Evolutionary conservation across 2,329 filamentous ascomycete species (phyloP).

Genomic region (Cyphellophora europaea): DNA sequence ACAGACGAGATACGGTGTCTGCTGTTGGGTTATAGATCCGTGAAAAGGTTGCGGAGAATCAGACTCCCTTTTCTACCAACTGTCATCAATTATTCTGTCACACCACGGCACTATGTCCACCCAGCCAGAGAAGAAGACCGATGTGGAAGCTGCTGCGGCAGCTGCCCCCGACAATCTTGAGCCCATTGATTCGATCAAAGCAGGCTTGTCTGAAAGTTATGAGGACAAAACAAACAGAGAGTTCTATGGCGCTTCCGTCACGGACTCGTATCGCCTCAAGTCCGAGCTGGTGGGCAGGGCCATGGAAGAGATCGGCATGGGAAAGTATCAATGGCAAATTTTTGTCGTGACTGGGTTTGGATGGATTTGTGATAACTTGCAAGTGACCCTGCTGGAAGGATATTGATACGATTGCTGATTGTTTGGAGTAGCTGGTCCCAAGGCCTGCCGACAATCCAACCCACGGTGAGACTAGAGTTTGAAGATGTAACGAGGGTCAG

Average conservation of each 20-base stretch:
- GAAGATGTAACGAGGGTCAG: slow-evolving; percentile 54
- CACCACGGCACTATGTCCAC: no score
- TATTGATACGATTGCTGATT: slow-evolving; percentile 61
- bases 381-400: not conserved
- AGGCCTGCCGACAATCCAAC: slow-evolving; percentile 22
- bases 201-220: slow-evolving; percentile 6
- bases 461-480: slow-evolving; percentile 21
- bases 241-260: slow-evolving; percentile 30
- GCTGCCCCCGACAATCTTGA: not conserved
- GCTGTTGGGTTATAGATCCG: no score
- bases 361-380: slow-evolving; percentile 54
- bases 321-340: slow-evolving; percentile 55
- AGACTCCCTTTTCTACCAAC: no score
- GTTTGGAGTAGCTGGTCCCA: slow-evolving; percentile 37
- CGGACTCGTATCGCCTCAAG: slow-evolving; percentile 62
- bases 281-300: slow-evolving; percentile 76
- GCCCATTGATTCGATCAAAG: slow-evolving; percentile 1
- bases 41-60: no score
- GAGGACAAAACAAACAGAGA: slow-evolving; percentile 23
- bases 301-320: slow-evolving; percentile 75
- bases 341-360: slow-evolving; percentile 42
- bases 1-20: no score
- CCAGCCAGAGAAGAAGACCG: slow-evolving; percentile 3
- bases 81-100: no score
- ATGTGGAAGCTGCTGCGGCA: slow-evolving; percentile 1